Evolutionary conservation across 2,329 filamentous ascomycete species (phyloP).

Genomic region (Sporothrix pseudoabietina): DNA sequence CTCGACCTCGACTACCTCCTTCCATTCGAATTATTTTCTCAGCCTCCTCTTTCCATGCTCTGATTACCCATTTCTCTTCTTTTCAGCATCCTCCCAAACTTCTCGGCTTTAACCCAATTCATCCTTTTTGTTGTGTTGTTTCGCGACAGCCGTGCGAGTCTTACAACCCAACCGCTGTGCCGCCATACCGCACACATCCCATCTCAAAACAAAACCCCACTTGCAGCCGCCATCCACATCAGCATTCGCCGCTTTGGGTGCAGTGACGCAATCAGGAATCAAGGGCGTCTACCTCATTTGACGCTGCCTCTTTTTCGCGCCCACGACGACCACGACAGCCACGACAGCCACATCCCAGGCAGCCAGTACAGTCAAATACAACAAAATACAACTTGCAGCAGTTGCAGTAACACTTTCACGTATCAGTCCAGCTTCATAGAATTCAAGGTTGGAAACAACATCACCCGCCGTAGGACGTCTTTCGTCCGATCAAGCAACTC

Average conservation of each 20-base stretch:
- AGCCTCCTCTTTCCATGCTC: conserved; percentile 2
- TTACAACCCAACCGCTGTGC: conserved; percentile 6
- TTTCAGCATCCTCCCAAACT: not conserved
- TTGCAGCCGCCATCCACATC: conserved; percentile 5
- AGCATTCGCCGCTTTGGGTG: conserved; percentile 11
- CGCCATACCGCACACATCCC: conserved; percentile 10
- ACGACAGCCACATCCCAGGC: not conserved
- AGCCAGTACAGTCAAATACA: conserved; percentile 1
- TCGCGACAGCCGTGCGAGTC: conserved; percentile 8
- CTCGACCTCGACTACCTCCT: not conserved
- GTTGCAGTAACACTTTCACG: not conserved
- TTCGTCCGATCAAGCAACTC: not conserved
- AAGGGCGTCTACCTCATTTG: not conserved
- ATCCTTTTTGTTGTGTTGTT: not conserved
- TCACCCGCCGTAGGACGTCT: not conserved
- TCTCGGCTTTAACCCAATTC: not conserved
- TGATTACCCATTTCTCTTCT: not conserved
- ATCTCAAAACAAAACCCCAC: not conserved
- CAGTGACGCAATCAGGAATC: conserved; percentile 27
- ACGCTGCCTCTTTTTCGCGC: not conserved
- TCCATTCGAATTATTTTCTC: not conserved
- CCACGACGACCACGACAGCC: not conserved
- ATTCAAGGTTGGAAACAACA: not conserved
- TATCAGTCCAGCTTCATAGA: not conserved
- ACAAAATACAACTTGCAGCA: not conserved